Percentiles rank a stretch among this genome's conserved stretches.
These are phyloP conservation scores for Musa acuminata DNA, from an alignment of 176 grass and related monocot species.

Conservation along the genomic window DNA sequence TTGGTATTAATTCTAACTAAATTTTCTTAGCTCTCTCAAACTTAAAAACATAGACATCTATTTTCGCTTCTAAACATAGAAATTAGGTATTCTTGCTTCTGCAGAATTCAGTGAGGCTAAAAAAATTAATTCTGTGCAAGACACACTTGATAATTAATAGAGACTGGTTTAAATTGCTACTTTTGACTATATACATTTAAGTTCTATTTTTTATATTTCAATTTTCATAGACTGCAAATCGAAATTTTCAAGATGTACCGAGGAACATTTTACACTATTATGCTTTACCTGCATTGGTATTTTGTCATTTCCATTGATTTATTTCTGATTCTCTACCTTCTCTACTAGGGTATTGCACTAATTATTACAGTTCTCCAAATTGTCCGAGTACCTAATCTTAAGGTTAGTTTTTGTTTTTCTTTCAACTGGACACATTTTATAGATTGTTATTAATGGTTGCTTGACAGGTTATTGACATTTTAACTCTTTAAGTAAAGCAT, in stretches of 20 bases:
- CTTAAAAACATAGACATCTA: no score
- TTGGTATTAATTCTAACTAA: no score
- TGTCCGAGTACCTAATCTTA: slow-evolving; percentile 92
- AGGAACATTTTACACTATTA: background rate
- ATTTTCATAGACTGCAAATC: background rate
- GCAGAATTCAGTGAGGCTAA: no score
- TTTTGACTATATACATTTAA: background rate
- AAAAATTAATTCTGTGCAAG: no score
- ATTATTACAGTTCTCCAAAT: slow-evolving; percentile 95
- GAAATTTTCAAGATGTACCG: background rate
- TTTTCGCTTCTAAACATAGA: no score
- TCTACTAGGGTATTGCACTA: slow-evolving; percentile 72
- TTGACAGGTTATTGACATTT: background rate
- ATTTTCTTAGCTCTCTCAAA: no score
- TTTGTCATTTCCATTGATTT: background rate
- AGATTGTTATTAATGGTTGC: background rate
- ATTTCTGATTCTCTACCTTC: background rate
- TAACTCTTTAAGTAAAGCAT: background rate
- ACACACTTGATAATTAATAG: no score
- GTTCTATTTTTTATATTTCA: background rate
- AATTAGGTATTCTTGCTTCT: no score
- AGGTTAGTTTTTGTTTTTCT: slow-evolving; percentile 42
- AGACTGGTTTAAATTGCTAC: background rate
- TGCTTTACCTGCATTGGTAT: background rate
- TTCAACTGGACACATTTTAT: background rate